Conservation (phyloP, 352 stramenopile species). For the Thalassiosira allenii region DNA sequence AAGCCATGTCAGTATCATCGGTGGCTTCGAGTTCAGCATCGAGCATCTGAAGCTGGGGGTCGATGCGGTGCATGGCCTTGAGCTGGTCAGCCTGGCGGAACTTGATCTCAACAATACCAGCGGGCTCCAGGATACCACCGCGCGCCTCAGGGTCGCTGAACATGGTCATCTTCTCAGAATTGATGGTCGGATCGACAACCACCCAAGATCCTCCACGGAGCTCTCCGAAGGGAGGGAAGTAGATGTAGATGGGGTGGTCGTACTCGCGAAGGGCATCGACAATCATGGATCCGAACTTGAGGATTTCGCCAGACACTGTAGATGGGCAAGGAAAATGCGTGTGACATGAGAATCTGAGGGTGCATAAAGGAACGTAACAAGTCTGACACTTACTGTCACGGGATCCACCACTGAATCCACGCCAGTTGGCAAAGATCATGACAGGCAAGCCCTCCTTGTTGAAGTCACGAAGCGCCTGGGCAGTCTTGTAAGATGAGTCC, state of each 20-base stretch:
- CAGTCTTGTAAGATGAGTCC: constrained; percentile 99
- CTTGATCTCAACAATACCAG: constrained; percentile 99
- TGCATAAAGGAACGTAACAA: too few species aligned
- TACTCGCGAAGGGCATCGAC: constrained; percentile 98
- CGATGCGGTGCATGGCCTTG: constrained; percentile 96
- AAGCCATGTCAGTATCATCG: constrained; percentile 65
- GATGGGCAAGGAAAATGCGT: too few species aligned
- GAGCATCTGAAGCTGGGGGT: constrained; percentile 93
- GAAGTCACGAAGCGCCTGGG: constrained; percentile 98
- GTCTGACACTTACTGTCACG: too few species aligned
- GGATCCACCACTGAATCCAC: constrained; percentile 89
- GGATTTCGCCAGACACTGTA: constrained; percentile 98
- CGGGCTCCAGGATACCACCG: constrained; percentile 99
- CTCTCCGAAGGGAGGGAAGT: constrained; percentile 98
- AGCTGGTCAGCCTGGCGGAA: constrained; percentile 97
- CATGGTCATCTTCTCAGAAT: constrained; percentile 99
- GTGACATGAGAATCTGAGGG: too few species aligned
- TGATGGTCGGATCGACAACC: constrained; percentile 99
- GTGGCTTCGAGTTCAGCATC: constrained; percentile 87
- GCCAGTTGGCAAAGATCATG: constrained; percentile 99
- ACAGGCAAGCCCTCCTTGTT: constrained; percentile 98
- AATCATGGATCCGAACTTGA: constrained; percentile 99
- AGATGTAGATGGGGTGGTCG: constrained; percentile 99
- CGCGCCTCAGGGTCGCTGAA: constrained; percentile 97
- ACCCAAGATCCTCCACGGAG: constrained; percentile 99